Evolutionary conservation across 2,329 filamentous ascomycete species (phyloP), one percentile per base, ranked within the genome.

Genomic region (Daldinia eschscholtzii): DNA sequence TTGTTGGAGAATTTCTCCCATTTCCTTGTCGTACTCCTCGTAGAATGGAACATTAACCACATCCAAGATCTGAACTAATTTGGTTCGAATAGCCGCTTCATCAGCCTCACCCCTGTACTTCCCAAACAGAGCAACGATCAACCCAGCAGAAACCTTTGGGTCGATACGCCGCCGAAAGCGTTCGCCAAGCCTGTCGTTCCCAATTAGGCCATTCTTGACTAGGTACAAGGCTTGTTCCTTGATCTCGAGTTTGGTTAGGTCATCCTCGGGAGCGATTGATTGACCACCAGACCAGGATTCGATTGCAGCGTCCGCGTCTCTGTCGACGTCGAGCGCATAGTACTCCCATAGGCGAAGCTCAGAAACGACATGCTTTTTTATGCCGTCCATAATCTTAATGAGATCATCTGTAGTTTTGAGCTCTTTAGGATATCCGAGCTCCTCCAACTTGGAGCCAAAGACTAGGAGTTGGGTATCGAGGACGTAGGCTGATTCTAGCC

Each of bases 311-410:
- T 91, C 86, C 4, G 89, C 86, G 76, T 95, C 89, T 33, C 87
- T 84, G 64, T 95, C 89, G 3, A 96, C 90, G 76, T 98, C 89
- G 64, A 97, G 83, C 15, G 92, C 89, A 78, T 98, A 99, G 82
- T 91, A 99, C 78, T 99, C 93, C 96, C 96, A 99, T 1, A 99
- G 86, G 56, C 90, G 90, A 68, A 95, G 88, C 44, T 88, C 86
- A 28, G 88, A 88, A 76, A 99, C 88, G 39, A 96, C 93, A 61
- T 94, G 87, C 20, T 88, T 88, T 80, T 96, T 97, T 76, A 97
- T 87, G 7, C 88, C 92, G 33, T 93, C 90, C 91, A 98, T 97
- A 67, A 98, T 89, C 71, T 88, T 86, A 28, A 92, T 78, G 2
- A 99, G 82, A 75, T 98, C 95, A 52, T 92, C 90, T 3, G 85